A percentile compares a stretch with the other conserved stretches of the same genome.
phyloP scores from a whole-genome alignment of 345 rosid genomes.

The Syzygium oleosum region DNA sequence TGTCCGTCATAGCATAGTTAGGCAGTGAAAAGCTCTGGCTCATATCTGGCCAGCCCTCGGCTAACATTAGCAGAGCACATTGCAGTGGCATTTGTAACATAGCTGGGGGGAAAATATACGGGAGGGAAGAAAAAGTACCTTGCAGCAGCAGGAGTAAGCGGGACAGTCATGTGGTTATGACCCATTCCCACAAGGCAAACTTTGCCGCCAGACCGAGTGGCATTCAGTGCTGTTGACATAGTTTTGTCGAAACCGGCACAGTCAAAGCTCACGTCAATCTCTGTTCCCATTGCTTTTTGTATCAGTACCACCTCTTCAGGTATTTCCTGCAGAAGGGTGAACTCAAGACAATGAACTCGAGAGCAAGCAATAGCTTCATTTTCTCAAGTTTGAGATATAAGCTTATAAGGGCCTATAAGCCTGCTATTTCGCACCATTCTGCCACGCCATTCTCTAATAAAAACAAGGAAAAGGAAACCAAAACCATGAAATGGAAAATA shows the following conservation, averaged over 20 bases:
- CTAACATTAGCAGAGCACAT: neutral
- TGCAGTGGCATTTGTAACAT: neutral
- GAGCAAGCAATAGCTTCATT: neutral
- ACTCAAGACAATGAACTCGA: neutral
- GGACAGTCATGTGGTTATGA: slow-evolving; percentile 59
- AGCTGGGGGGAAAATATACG: neutral
- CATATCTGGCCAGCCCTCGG: neutral
- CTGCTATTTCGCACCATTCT: neutral
- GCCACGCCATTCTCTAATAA: neutral
- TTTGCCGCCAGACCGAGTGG: slow-evolving; percentile 70
- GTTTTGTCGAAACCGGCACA: slow-evolving; percentile 82
- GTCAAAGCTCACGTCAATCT: slow-evolving; percentile 66
- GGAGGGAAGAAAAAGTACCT: slow-evolving; percentile 32
- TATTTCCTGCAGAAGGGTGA: slow-evolving; percentile 34
- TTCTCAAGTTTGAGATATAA: neutral
- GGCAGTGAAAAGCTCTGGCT: neutral
- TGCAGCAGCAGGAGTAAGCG: slow-evolving; percentile 79
- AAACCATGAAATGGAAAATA: neutral
- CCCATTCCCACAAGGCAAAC: slow-evolving; percentile 93
- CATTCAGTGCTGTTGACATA: slow-evolving; percentile 67
- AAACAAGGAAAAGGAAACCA: neutral
- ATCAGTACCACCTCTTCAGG: slow-evolving; percentile 46
- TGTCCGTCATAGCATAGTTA: neutral
- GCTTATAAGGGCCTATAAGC: neutral
- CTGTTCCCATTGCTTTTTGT: slow-evolving; percentile 43